Evolutionary conservation across 208 protist genomes (phyloP), one percentile per base, ranked within the genome.

Genomic region (Herpetomonas samuelpessoai): DNA sequence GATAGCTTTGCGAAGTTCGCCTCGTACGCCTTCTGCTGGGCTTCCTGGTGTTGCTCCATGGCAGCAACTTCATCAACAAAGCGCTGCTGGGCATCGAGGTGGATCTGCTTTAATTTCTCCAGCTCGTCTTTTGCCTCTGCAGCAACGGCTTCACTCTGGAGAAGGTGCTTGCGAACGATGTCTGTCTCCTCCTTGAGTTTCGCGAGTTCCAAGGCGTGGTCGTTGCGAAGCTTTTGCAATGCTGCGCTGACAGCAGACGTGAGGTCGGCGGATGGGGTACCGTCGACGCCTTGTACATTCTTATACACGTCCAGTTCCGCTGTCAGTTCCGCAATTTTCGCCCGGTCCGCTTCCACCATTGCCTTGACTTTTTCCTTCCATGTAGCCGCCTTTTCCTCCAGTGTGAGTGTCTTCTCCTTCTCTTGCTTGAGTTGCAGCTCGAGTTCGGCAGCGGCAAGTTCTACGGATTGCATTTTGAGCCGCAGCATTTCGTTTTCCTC

Each of bases 361-460:
- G 49, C 54, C 48, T 83, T 77, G 2, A 93, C 76, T 55, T 80
- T 81, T 21, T 81, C 74, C 55, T 88, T 88, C 87, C 83, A 93
- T 38, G 44, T 45, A 3, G 56, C 50, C n/a, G 84, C 64, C 29
- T 79, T 89, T 45, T 74, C 76, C 30, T 79, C 52, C 25, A 87
- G 52, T 14, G 31, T 18, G 0, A 48, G 41, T 45, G 68, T 72
- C 25, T 71, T 78, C 24, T 25, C 30, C 51, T 81, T 88, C 25
- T 88, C 74, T 44, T 82, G 68, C 3, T 47, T 57, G 2, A 95
- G 44, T 49, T 93, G 74, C 29, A 55, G 29, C 52, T 93, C 80
- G 22, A 86, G 52, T 14, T 55, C 26, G 0, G 57, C 52, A 12
- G 72, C 76, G 12, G 79, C 66, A 7, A 83, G 78, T 31, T 81